Evolutionary conservation across 495 filamentous ascomycete genomes (phyloP), one percentile per base, ranked within the genome.

Genomic region (Trichocladium uniseriatum): DNA sequence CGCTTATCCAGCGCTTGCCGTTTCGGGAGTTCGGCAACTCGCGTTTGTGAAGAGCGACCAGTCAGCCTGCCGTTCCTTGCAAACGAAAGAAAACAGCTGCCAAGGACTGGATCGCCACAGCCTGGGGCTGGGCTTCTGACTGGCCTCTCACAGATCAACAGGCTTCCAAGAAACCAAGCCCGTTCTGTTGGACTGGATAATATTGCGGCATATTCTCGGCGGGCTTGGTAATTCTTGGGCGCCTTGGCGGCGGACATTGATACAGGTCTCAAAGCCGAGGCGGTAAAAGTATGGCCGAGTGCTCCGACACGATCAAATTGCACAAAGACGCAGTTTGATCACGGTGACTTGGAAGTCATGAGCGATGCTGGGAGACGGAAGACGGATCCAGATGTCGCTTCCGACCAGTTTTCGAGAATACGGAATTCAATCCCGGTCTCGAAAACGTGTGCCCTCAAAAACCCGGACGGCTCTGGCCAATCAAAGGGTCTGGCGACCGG

Each of bases 201-300:
- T 36, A 48, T 48, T 39, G 45, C 45, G 45, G 45, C 45, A 48
- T 48, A 48, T 39, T 46, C 29, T 13, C 11, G 45, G 21, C 16
- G 45, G 45, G 45, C 45, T 39, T 48, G 45, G 45, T 48, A 38
- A 27, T 39, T 29, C 45, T 48, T 9, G 20, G 16, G 45, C 11
- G 28, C 14, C 45, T 48, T 48, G 45, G 45, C 45, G 45, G 9
- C 18, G 34, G 14, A 21, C 18, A 15, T 22, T 22, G 31, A n/a
- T n/a, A n/a, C n/a, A n/a, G n/a, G n/a, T n/a, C n/a, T 48, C 31
- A 48, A 14, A 48, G 45, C 45, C 45, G 45, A 31, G 21, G 24
- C 44, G 44, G 44, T 34, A 16, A 47, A 38, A 19, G 38, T 38
- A 8, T 5, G n/a, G 18, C 44, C 32, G 44, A 47, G 20, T 29